These are phyloP conservation scores for Ordospora pajunii DNA, from an alignment of 371 early-diverging fungal genomes.

Conservation along the genomic window DNA sequence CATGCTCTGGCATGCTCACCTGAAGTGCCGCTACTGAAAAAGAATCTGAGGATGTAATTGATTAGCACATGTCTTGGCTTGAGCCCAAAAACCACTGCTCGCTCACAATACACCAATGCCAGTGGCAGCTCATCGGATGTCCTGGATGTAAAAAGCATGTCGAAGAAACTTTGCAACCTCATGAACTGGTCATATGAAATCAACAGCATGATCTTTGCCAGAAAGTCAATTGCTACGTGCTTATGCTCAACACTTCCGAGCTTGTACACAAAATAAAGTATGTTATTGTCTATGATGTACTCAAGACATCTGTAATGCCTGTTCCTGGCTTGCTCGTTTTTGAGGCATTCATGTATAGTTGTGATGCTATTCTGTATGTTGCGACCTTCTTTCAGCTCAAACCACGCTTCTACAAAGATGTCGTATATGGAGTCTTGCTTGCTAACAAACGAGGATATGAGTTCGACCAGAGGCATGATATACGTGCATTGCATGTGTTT, in stretches of 20 bases:
- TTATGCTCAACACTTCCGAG: neutral
- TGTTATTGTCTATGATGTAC: conserved; percentile 19
- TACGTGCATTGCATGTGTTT: neutral
- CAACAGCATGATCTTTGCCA: neutral
- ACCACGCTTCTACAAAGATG: conserved; percentile 2
- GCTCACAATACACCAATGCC: conserved; percentile 14
- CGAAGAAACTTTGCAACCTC: neutral
- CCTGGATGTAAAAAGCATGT: neutral
- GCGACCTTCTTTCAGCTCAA: neutral
- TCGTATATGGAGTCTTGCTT: neutral
- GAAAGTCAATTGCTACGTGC: neutral
- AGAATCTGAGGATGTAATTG: conserved; percentile 1
- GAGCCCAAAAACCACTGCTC: conserved; percentile 11
- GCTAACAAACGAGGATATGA: neutral
- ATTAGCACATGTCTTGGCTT: neutral
- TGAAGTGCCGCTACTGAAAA: neutral
- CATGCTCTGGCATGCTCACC: conserved; percentile 13
- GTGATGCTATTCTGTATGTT: neutral
- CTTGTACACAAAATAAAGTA: neutral
- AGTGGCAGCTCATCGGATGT: neutral
- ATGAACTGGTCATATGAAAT: neutral
- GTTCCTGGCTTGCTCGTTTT: conserved; percentile 10
- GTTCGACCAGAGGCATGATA: neutral
- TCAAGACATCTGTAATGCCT: conserved; percentile 5
- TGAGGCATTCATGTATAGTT: conserved; percentile 2